phyloP scores from a whole-genome alignment of 345 rosid genomes.

The Streptanthus diversifolius region DNA sequence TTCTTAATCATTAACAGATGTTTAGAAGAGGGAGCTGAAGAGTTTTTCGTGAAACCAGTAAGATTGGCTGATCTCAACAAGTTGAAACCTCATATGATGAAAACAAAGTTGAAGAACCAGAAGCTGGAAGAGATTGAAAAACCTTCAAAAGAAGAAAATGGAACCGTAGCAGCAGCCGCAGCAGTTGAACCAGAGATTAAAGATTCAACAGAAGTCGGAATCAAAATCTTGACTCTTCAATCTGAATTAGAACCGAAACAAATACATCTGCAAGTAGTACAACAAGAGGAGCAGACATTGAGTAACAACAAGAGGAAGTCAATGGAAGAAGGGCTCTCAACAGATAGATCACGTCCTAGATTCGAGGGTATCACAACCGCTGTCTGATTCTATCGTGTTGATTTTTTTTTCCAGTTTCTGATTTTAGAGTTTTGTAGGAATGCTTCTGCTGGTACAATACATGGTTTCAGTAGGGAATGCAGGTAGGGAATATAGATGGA shows the following conservation, averaged over 20 bases:
- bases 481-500: not conserved
- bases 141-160: slow-evolving; percentile 8
- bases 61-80: slow-evolving; percentile 75
- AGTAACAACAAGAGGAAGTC: slow-evolving; percentile 46
- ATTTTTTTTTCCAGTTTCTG: not conserved
- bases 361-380: slow-evolving; percentile 31
- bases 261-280: not conserved
- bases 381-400: slow-evolving; percentile 15
- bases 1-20: slow-evolving; percentile 41
- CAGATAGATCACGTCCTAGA: slow-evolving; percentile 28
- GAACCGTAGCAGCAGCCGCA: not conserved
- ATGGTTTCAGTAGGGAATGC: slow-evolving; percentile 8
- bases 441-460: slow-evolving; percentile 11
- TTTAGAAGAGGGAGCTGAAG: slow-evolving; percentile 89
- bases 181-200: slow-evolving; percentile 19
- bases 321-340: slow-evolving; percentile 35
- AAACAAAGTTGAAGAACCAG: slow-evolving; percentile 31
- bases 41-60: slow-evolving; percentile 84
- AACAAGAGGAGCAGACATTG: slow-evolving; percentile 18
- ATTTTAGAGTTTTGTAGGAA: slow-evolving; percentile 17
- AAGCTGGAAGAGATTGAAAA: slow-evolving; percentile 26
- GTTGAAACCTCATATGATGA: slow-evolving; percentile 52
- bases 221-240: slow-evolving; percentile 20
- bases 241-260: not conserved
- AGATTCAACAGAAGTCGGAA: not conserved